Percentiles rank a stretch among this genome's conserved stretches.
Conservation (phyloP, 345 rosid species). For the Hypericum androsaemum region DNA sequence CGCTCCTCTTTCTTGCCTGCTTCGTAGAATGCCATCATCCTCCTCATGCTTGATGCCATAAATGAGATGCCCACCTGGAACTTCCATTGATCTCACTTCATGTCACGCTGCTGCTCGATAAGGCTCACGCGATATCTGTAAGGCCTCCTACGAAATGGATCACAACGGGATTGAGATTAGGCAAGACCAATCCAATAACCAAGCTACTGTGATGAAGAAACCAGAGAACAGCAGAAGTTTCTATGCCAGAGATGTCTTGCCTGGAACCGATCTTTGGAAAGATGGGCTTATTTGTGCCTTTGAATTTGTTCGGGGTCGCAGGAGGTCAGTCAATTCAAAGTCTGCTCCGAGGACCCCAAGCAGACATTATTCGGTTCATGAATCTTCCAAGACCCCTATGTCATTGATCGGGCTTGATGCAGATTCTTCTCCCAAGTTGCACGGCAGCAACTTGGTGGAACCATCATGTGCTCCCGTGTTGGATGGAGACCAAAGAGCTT, state of each 20-base stretch:
- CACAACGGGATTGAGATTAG: constrained; percentile 10
- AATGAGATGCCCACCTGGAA: neutral
- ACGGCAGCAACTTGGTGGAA: constrained; percentile 20
- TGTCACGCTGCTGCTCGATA: too few relatives aligned
- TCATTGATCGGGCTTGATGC: constrained; percentile 19
- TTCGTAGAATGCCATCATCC: too few relatives aligned
- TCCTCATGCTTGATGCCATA: too few relatives aligned
- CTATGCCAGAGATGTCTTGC: constrained; percentile 26
- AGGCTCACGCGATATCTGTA: too few relatives aligned
- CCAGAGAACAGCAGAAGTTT: constrained; percentile 18
- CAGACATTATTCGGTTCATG: constrained; percentile 13
- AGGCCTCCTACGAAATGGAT: constrained; percentile 20
- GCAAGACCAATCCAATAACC: constrained; percentile 18
- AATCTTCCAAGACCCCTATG: constrained; percentile 13
- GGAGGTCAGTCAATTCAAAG: constrained; percentile 17
- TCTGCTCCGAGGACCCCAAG: constrained; percentile 17
- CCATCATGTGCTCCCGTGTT: constrained; percentile 14
- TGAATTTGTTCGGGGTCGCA: constrained; percentile 49
- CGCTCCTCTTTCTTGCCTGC: too few relatives aligned
- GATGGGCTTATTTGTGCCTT: constrained; percentile 91
- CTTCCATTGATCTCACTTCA: neutral
- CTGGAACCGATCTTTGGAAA: constrained; percentile 61
- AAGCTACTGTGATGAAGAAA: constrained; percentile 17
- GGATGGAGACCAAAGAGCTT: constrained; percentile 23
- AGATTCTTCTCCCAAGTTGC: constrained; percentile 17